Conservation (phyloP, 208 protist genomes). For the Trypanosomatidae sp. region DNA sequence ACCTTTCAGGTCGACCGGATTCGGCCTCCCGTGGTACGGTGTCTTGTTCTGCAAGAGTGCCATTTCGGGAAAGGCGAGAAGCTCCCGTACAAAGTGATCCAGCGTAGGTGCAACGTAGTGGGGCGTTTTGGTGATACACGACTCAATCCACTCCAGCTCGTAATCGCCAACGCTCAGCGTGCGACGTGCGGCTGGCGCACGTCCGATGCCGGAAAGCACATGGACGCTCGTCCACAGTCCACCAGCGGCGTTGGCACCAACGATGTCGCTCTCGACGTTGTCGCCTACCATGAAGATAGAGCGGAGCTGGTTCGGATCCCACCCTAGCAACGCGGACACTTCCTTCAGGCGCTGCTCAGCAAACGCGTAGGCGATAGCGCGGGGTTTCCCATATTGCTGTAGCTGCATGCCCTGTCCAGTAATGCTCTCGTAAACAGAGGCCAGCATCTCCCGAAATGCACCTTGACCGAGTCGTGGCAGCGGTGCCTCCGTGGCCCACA, state of each 20-base stretch:
- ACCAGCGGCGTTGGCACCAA: conserved; percentile 80
- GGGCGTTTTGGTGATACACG: conserved; percentile 48
- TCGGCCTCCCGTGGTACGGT: conserved; percentile 68
- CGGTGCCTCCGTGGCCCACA: conserved; percentile 70
- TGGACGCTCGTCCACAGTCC: conserved; percentile 78
- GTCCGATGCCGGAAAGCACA: conserved; percentile 71
- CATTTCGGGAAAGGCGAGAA: conserved; percentile 72
- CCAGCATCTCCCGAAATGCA: conserved; percentile 83
- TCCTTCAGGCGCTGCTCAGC: conserved; percentile 58
- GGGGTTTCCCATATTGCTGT: conserved; percentile 84
- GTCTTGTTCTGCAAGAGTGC: conserved; percentile 68
- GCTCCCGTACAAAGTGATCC: conserved; percentile 87
- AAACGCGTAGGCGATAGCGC: conserved; percentile 78
- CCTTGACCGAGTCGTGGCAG: conserved; percentile 80
- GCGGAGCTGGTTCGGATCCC: conserved; percentile 51
- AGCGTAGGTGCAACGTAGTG: conserved; percentile 88
- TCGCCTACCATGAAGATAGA: conserved; percentile 89
- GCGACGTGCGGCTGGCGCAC: conserved; percentile 55
- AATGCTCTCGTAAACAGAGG: conserved; percentile 76
- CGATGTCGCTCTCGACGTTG: conserved; percentile 83
- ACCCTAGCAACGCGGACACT: conserved; percentile 47
- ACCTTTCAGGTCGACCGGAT: conserved; percentile 72
- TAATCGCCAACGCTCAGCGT: conserved; percentile 54
- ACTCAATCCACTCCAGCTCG: conserved; percentile 78
- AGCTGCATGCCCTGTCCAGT: conserved; percentile 68